Percentiles rank a stretch among this genome's conserved stretches.
phyloP scores from a whole-genome alignment of 306 rosid genomes.

The Dalbergia cochinchinensis region DNA sequence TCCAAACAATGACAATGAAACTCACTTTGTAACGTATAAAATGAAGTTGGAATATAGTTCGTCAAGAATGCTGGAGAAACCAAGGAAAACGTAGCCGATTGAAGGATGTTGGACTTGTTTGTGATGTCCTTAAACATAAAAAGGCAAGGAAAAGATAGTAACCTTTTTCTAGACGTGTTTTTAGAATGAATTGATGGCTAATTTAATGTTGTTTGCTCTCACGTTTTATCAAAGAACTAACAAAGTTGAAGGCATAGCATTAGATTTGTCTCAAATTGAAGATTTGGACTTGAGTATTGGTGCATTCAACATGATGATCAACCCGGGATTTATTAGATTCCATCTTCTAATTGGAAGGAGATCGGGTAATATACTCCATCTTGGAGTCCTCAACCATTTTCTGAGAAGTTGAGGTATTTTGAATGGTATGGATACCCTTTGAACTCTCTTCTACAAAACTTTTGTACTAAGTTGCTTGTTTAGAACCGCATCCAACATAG shows the following conservation, averaged over 20 bases:
- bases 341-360: background rate
- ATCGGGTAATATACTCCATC: background rate
- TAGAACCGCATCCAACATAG: conserved; percentile 6
- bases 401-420: conserved; percentile 19
- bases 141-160: conserved; percentile 6
- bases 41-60: conserved; percentile 10
- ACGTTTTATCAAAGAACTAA: conserved; percentile 1
- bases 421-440: conserved; percentile 37
- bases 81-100: conserved; percentile 23
- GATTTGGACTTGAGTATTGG: background rate
- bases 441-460: conserved; percentile 33
- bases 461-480: conserved; percentile 30
- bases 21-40: no score
- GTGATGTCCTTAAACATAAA: conserved; percentile 22
- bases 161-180: background rate
- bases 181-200: background rate
- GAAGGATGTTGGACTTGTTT: conserved; percentile 14
- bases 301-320: conserved; percentile 21
- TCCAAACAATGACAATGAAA: no score
- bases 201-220: background rate
- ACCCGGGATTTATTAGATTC: background rate
- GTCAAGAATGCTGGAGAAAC: background rate
- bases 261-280: conserved; percentile 9
- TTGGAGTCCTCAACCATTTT: no score
- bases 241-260: background rate